These are phyloP conservation scores for Penicillium simplicissimum DNA, from an alignment of 495 filamentous ascomycete genomes.

Conservation along the genomic window DNA sequence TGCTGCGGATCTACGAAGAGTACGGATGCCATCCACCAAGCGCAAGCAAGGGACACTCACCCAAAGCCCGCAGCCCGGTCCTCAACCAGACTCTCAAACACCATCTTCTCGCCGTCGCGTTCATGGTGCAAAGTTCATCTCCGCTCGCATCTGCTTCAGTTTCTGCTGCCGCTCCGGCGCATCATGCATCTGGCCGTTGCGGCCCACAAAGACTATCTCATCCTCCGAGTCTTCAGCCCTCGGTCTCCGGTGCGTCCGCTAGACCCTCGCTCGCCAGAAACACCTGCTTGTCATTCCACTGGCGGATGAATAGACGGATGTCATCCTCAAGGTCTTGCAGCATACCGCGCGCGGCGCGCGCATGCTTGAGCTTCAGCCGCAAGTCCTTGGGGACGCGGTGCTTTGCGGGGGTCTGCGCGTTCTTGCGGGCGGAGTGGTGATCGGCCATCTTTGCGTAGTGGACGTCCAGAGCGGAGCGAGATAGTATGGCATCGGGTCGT, in stretches of 20 bases:
- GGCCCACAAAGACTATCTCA: slow-evolving; percentile 90
- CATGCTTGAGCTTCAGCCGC: slow-evolving; percentile 65
- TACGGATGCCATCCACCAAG: neutral
- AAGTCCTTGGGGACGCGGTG: slow-evolving; percentile 51
- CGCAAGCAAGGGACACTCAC: slow-evolving; percentile 50
- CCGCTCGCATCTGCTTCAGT: slow-evolving; percentile 35
- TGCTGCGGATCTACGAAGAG: slow-evolving; percentile 1
- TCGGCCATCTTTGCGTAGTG: slow-evolving; percentile 53
- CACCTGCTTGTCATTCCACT: slow-evolving; percentile 54
- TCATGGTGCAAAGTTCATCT: slow-evolving; percentile 47
- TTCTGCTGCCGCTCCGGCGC: slow-evolving; percentile 42
- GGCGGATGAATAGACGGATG: slow-evolving; percentile 59
- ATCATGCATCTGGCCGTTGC: slow-evolving; percentile 73
- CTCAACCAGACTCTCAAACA: slow-evolving; percentile 73
- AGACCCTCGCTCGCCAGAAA: slow-evolving; percentile 45
- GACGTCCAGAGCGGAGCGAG: slow-evolving; percentile 82
- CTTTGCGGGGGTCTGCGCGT: slow-evolving; percentile 43
- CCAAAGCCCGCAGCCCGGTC: slow-evolving; percentile 79
- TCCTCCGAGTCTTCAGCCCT: slow-evolving; percentile 70
- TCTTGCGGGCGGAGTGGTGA: slow-evolving; percentile 39
- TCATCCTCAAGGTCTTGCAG: slow-evolving; percentile 67
- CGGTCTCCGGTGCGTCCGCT: slow-evolving; percentile 50
- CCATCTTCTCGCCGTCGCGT: slow-evolving; percentile 65
- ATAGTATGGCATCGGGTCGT: slow-evolving; percentile 78
- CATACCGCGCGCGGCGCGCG: slow-evolving; percentile 65